Evolutionary conservation across 805 yeast species (phyloP).

Genomic region (Lachancea nothofagi): DNA sequence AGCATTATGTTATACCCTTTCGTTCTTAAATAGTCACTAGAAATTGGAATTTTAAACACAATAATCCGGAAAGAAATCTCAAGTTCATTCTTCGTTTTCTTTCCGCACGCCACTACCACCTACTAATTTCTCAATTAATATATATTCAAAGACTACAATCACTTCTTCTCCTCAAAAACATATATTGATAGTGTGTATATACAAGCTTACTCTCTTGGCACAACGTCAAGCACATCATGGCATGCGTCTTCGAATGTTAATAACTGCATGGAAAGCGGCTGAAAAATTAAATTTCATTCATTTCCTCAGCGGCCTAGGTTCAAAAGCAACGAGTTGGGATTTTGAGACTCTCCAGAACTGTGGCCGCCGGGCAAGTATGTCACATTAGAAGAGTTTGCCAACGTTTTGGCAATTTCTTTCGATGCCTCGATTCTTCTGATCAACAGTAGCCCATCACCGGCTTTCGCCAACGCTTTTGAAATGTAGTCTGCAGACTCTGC

Average conservation of each 20-base stretch:
- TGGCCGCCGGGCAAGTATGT: slow-evolving; percentile 69
- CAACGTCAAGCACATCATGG: background rate
- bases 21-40: background rate
- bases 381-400: slow-evolving; percentile 77
- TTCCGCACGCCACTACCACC: background rate
- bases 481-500: slow-evolving; percentile 97
- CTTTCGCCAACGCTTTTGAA: slow-evolving; percentile 84
- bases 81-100: background rate
- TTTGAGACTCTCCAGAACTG: slow-evolving; percentile 36
- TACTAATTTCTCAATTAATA: background rate
- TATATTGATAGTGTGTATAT: background rate
- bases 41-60: background rate
- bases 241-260: background rate
- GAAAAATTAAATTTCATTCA: no score
- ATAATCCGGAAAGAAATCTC: no score
- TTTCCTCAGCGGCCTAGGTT: slow-evolving; percentile 68
- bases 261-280: no score
- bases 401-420: slow-evolving; percentile 86
- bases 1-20: slow-evolving; percentile 4
- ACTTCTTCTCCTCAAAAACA: background rate
- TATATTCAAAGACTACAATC: background rate
- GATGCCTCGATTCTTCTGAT: slow-evolving; percentile 96
- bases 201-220: background rate
- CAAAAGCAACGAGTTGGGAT: slow-evolving; percentile 52
- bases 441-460: slow-evolving; percentile 91